A percentile compares a stretch with the other conserved stretches of the same genome.
Evolutionary conservation across 768 basidiomycete species (phyloP).

Genomic region (Suillus ampliporus): DNA sequence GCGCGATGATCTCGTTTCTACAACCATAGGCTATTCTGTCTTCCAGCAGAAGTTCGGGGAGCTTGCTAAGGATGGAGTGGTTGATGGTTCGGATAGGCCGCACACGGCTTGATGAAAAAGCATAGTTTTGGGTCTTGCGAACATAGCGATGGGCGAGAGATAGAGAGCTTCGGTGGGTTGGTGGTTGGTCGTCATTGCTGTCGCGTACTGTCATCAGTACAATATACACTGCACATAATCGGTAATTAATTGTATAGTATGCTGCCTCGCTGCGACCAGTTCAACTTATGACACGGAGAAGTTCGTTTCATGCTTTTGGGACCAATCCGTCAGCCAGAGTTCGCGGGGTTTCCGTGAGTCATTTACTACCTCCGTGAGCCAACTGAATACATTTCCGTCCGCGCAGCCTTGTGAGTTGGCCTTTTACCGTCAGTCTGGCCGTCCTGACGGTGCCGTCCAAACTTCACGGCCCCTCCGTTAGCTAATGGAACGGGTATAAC

Average conservation of each 20-base stretch:
- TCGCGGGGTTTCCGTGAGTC: background rate
- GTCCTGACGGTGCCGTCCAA: background rate
- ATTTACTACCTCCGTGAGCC: background rate
- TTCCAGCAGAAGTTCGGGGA: slow-evolving; percentile 32
- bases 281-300: background rate
- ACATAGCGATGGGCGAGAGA: background rate
- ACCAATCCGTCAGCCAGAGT: background rate
- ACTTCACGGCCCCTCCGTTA: background rate
- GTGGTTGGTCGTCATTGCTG: background rate
- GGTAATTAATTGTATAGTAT: background rate
- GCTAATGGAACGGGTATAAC: background rate
- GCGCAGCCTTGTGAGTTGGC: background rate
- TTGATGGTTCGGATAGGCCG: slow-evolving; percentile 2
- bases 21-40: slow-evolving; percentile 25
- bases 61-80: slow-evolving; percentile 23
- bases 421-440: too few species aligned
- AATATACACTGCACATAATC: background rate
- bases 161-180: background rate
- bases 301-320: background rate
- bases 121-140: background rate
- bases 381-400: background rate
- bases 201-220: background rate
- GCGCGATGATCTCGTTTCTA: slow-evolving; percentile 18
- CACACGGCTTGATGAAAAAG: background rate
- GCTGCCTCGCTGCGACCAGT: background rate